phyloP scores from a whole-genome alignment of 225 moss, liverwort and hornwort genomes.

The Physcomitrellopsis africana region DNA sequence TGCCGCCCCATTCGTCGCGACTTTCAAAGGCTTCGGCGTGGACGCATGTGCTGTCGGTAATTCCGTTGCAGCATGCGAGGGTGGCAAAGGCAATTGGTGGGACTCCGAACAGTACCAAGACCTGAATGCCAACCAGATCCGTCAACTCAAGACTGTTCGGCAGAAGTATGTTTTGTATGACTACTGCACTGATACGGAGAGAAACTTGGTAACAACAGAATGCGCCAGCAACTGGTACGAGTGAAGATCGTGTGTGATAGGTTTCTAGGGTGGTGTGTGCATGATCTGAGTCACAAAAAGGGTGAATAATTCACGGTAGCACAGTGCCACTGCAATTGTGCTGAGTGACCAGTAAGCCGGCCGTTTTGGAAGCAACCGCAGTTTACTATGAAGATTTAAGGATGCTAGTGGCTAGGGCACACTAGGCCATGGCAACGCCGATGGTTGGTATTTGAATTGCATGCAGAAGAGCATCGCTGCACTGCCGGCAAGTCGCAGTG shows the following conservation, averaged over 20 bases:
- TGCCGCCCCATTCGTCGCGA: constrained; percentile 46
- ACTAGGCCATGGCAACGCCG: too few relatives aligned
- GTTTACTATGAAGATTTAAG: too few relatives aligned
- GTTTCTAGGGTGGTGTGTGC: too few relatives aligned
- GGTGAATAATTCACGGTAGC: too few relatives aligned
- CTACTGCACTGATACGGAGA: constrained; percentile 42
- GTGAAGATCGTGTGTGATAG: not conserved
- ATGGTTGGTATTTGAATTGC: too few relatives aligned
- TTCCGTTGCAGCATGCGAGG: constrained; percentile 15
- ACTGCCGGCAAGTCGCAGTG: too few relatives aligned
- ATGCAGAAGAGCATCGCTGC: too few relatives aligned
- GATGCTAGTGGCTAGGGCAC: too few relatives aligned
- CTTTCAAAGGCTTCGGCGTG: constrained; percentile 44
- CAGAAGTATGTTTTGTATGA: constrained; percentile 42
- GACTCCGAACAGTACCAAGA: constrained; percentile 15
- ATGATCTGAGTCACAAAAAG: too few relatives aligned
- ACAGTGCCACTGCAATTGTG: too few relatives aligned
- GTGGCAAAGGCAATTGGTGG: constrained; percentile 23
- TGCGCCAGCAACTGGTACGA: constrained; percentile 51
- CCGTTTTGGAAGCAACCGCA: too few relatives aligned
- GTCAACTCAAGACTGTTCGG: constrained; percentile 38
- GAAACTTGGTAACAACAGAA: constrained; percentile 16
- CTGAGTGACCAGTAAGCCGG: too few relatives aligned
- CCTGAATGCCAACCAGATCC: constrained; percentile 40
- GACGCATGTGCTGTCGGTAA: constrained; percentile 38